These are phyloP conservation scores for Fusarium metavorans DNA, from an alignment of 2,329 filamentous ascomycete genomes.

Conservation along the genomic window DNA sequence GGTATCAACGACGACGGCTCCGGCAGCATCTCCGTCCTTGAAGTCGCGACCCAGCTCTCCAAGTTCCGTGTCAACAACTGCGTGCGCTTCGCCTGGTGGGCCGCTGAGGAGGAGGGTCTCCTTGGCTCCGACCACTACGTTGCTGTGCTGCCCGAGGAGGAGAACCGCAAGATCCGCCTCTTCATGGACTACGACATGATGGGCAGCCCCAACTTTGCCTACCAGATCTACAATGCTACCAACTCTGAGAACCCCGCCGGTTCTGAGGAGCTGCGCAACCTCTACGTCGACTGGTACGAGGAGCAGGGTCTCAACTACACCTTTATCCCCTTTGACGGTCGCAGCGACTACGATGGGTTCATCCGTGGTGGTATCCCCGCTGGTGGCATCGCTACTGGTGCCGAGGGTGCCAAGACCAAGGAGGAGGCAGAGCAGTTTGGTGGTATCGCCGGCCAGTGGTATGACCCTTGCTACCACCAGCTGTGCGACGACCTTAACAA, in stretches of 20 bases:
- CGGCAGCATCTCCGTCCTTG: slow-evolving; percentile 71
- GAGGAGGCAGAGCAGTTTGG: slow-evolving; percentile 76
- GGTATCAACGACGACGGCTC: slow-evolving; percentile 86
- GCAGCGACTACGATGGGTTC: slow-evolving; percentile 84
- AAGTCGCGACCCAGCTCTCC: slow-evolving; percentile 70
- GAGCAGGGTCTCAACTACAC: slow-evolving; percentile 73
- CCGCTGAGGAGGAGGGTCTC: slow-evolving; percentile 75
- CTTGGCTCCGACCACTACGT: slow-evolving; percentile 74
- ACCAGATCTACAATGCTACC: slow-evolving; percentile 78
- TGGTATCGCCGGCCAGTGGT: slow-evolving; percentile 72
- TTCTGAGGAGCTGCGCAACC: slow-evolving; percentile 74
- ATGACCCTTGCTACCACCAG: slow-evolving; percentile 72
- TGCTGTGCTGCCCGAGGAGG: slow-evolving; percentile 63
- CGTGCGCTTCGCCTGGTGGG: slow-evolving; percentile 77
- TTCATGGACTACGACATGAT: slow-evolving; percentile 81
- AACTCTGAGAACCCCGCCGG: slow-evolving; percentile 78
- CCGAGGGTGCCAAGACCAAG: slow-evolving; percentile 79
- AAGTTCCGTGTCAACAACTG: slow-evolving; percentile 72
- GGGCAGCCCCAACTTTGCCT: slow-evolving; percentile 74
- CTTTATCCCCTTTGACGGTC: slow-evolving; percentile 80
- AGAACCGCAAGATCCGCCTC: slow-evolving; percentile 72
- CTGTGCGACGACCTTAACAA: slow-evolving; percentile 71
- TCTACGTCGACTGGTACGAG: slow-evolving; percentile 77
- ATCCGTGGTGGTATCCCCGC: slow-evolving; percentile 78
- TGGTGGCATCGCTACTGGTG: slow-evolving; percentile 82